Evolutionary conservation across 148 eudicot genomes (phyloP), one percentile per base, ranked within the genome.

Genomic region (Selenicereus undatus): DNA sequence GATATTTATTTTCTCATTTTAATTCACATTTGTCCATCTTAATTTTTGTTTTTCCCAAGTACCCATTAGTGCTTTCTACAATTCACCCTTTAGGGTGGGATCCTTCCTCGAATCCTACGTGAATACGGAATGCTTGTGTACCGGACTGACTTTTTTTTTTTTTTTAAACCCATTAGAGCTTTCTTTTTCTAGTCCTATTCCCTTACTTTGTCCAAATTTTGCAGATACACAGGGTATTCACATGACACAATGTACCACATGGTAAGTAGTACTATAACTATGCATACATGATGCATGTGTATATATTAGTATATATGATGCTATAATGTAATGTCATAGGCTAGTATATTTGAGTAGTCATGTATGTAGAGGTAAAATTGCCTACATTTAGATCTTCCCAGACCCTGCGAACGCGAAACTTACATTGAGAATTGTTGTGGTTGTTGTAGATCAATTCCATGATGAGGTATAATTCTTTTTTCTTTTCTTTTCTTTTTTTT

Each of bases 181-280:
- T 64, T 64, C 68, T n/a, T 22, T 64, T n/a, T 24, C 12, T 7
- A 66, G 16, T 66, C 35, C 6, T 66, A 10, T 68, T 42, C 30
- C 43, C 66, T n/a, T 58, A 18, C 56, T 54, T 10, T 72, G 24
- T 77, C 24, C 68, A 24, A 65, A 76, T 39, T 11, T 64, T 81
- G 78, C 88, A 90, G 92, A 75, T 90, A 83, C 73, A 80, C 82
- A 71, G 90, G 92, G 26, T 90, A 86, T 82, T 81, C 92, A 75
- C 92, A 88, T 81, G 92, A 90, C 39, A 75, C 84, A 70, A 80
- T 86, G 85, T 86, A 90, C 85, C 90, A 78, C 21, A 79, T 86
- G 88, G 91, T 89, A 75, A 82, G 88, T 85, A 51, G 71, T 39
- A 18, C 60, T 62, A 10, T 4, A 39, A 39, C 12, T 74, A 22